Conservation (phyloP, 352 stramenopile species). For the Pythium insidiosum region DNA sequence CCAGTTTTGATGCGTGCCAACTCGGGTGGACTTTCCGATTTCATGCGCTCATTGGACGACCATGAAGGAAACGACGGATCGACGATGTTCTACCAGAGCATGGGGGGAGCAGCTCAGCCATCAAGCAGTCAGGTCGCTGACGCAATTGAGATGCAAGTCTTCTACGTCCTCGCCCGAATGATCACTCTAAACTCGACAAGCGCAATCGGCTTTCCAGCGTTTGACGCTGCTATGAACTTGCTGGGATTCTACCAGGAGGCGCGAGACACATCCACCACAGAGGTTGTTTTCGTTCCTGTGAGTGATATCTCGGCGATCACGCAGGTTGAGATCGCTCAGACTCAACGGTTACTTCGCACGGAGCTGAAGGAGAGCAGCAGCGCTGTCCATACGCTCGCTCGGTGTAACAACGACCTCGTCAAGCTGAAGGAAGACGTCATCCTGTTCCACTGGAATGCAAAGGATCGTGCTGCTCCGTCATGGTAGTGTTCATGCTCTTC, state of each 20-base stretch:
- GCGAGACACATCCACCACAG: conserved; percentile 60
- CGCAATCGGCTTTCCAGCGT: conserved; percentile 70
- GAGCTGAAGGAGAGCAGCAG: conserved; percentile 71
- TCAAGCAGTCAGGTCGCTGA: conserved; percentile 38
- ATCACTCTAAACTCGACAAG: conserved; percentile 63
- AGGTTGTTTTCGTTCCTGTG: conserved; percentile 76
- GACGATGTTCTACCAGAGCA: conserved; percentile 48
- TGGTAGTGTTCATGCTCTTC: conserved; percentile 13
- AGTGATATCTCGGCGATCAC: conserved; percentile 69
- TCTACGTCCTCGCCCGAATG: conserved; percentile 71
- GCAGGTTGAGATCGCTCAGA: conserved; percentile 58
- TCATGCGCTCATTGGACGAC: conserved; percentile 72
- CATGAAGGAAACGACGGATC: conserved; percentile 46
- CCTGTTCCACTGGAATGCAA: conserved; percentile 79
- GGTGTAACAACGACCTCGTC: conserved; percentile 75
- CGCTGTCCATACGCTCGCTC: conserved; percentile 56
- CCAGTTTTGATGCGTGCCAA: conserved; percentile 67
- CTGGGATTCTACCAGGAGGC: conserved; percentile 80
- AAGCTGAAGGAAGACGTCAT: conserved; percentile 85
- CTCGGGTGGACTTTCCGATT: conserved; percentile 65
- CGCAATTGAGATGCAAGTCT: conserved; percentile 79
- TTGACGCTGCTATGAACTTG: conserved; percentile 57
- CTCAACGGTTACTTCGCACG: conserved; percentile 47
- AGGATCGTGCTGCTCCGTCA: conserved; percentile 37
- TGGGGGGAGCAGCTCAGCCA: conserved; percentile 20